Percentiles rank a stretch among this genome's conserved stretches.
These are phyloP conservation scores for Thermothelomyces thermophilus DNA, from an alignment of 2,329 filamentous ascomycete species.

Conservation along the genomic window DNA sequence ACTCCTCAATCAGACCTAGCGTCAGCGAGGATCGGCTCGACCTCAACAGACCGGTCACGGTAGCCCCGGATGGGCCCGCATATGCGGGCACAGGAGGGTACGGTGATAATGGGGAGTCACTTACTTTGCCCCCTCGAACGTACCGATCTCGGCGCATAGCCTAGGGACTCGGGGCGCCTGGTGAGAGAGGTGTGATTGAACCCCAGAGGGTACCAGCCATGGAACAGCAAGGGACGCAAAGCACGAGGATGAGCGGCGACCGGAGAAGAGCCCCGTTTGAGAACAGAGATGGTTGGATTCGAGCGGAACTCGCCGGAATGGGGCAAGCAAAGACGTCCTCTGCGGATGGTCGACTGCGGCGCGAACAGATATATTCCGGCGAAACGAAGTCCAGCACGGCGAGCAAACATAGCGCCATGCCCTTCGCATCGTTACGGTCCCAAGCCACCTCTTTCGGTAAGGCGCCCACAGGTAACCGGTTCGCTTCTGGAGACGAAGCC, in stretches of 20 bases:
- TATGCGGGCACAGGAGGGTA: not conserved
- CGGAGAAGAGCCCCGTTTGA: not conserved
- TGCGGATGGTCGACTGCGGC: not conserved
- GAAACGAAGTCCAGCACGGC: not conserved
- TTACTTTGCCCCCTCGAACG: no score
- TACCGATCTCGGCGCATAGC: not conserved
- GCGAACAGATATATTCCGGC: not conserved
- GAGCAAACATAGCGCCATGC: slow-evolving; percentile 13
- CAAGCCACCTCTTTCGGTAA: slow-evolving; percentile 3
- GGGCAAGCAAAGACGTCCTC: not conserved
- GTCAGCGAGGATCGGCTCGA: slow-evolving; percentile 1
- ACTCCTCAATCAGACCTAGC: not conserved
- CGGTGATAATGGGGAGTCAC: not conserved
- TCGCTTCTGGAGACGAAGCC: no score
- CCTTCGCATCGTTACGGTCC: slow-evolving; percentile 13
- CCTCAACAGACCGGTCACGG: slow-evolving; percentile 3
- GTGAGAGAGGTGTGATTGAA: slow-evolving; percentile 3
- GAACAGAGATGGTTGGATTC: not conserved
- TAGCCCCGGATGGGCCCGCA: not conserved
- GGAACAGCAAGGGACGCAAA: not conserved
- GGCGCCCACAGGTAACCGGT: not conserved
- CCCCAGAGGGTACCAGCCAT: not conserved
- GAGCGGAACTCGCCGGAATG: not conserved
- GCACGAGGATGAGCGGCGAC: not conserved
- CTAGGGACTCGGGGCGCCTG: slow-evolving; percentile 19